Base-by-base conservation (phyloP, 75 land plant genomes). In the Cupressus sempervirens region DNA sequence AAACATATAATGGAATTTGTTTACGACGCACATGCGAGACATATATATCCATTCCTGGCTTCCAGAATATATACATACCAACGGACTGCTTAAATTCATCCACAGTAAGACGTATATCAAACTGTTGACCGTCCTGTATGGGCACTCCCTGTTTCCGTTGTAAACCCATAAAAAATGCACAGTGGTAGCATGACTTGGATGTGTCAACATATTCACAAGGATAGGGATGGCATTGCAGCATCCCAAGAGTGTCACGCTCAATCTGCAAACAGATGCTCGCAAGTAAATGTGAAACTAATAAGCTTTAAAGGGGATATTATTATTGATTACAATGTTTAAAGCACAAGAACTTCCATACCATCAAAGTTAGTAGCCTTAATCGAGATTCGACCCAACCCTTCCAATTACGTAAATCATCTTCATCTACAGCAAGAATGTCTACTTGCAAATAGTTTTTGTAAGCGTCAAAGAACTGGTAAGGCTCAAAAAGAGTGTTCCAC, bases 331-430 rank as follows among this genome's bases (percentile, higher is more conserved):
- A 23, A 54, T 32, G 76, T 18, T 15, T 9, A 35, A 30, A 7
- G 48, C 82, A 41, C 12, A 32, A 80, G 18, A 41, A 80, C 9
- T 84, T 36, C 73, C 76, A 85, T 87, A 96, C 99, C 96, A 90
- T 98, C 83, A 98, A 52, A 3, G 95, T 96, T 38, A 98, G 89
- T 86, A 92, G 96, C 83, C 99, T 88, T 7, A 98, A 86, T 4
- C 98, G 92, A 20, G 99, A 98, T 85, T 98, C 99, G 45, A 96
- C 98, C 99, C 99, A 98, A 1, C 99, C 99, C 85, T 91, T 96
- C 99, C 99, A 98, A 74, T 88, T 45, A 0, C 89, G 90, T 84
- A 96, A 86, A 87, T 96, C 99, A 89, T 96, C 94, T 75, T 87
- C 86, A 88, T 96, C 94, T 13, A 89, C 92, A 35, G 99, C 99